Evolutionary conservation across 768 basidiomycete species (phyloP).

Genomic region (Astraeus odoratus): DNA sequence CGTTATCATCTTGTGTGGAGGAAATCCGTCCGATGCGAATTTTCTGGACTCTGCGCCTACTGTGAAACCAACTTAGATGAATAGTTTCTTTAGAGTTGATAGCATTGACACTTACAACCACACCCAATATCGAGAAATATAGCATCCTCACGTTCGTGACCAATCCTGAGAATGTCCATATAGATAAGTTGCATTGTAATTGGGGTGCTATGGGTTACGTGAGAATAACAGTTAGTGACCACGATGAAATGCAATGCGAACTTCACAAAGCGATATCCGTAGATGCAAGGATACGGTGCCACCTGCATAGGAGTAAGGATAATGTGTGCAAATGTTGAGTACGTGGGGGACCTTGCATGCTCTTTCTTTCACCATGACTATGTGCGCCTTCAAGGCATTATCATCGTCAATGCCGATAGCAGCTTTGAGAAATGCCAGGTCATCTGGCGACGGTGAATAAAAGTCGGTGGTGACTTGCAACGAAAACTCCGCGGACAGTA

Average conservation of each 20-base stretch:
- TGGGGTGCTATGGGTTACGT: slow-evolving; percentile 6
- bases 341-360: slow-evolving; percentile 22
- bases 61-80: not conserved
- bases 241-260: not conserved
- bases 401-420: slow-evolving; percentile 20
- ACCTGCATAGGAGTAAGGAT: slow-evolving; percentile 6
- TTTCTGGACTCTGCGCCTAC: slow-evolving; percentile 33
- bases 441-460: not conserved
- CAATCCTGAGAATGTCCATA: slow-evolving; percentile 28
- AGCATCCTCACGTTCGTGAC: slow-evolving; percentile 27
- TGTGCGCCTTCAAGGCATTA: slow-evolving; percentile 17
- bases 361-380: slow-evolving; percentile 20
- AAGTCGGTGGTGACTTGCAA: not conserved
- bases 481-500: too few species aligned
- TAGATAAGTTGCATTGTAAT: slow-evolving; percentile 15
- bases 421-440: slow-evolving; percentile 13
- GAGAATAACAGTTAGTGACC: not conserved
- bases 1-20: slow-evolving; percentile 30
- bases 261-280: slow-evolving; percentile 18
- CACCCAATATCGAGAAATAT: slow-evolving; percentile 42
- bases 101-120: slow-evolving; percentile 28
- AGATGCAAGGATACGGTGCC: slow-evolving; percentile 25
- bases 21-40: slow-evolving; percentile 37
- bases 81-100: not conserved
- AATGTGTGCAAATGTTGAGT: not conserved